phyloP scores from a whole-genome alignment of 495 filamentous ascomycete genomes.

The Cenococcum geophilum region DNA sequence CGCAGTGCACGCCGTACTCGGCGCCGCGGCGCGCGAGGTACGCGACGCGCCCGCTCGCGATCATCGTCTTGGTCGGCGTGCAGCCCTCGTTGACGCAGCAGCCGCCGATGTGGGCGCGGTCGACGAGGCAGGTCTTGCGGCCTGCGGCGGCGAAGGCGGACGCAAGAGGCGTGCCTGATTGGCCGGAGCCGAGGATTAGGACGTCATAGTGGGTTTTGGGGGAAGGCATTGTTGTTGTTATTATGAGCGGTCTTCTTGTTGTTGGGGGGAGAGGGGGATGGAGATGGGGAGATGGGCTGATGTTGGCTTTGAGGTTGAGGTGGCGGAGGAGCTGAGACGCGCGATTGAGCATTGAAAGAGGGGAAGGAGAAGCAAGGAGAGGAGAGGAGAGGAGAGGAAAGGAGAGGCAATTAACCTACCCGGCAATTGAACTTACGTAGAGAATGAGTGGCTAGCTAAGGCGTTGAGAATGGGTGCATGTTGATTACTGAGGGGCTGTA shows the following conservation, averaged over 20 bases:
- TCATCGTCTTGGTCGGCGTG: conserved; percentile 51
- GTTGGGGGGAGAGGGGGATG: neutral
- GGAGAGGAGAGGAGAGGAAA: no score
- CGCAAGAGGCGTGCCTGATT: conserved; percentile 46
- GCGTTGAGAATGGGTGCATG: no score
- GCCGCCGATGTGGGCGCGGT: conserved; percentile 45
- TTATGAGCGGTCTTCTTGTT: neutral
- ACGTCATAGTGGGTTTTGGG: conserved; percentile 38
- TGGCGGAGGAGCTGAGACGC: neutral
- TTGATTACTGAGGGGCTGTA: no score
- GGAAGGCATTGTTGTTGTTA: neutral
- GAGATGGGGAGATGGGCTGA: neutral
- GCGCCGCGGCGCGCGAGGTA: conserved; percentile 39
- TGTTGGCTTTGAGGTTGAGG: no score
- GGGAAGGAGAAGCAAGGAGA: no score
- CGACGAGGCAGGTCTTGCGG: conserved; percentile 41
- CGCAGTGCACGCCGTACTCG: conserved; percentile 44
- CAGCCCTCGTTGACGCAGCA: conserved; percentile 52
- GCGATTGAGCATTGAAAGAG: neutral
- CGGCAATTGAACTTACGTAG: no score
- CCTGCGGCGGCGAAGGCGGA: conserved; percentile 41
- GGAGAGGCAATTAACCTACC: no score
- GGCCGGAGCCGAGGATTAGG: conserved; percentile 48
- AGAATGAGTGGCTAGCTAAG: no score
- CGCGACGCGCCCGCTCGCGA: conserved; percentile 45